Evolutionary conservation across 768 basidiomycete genomes (phyloP), one percentile per base, ranked within the genome.

Genomic region (Boletus fagicola): DNA sequence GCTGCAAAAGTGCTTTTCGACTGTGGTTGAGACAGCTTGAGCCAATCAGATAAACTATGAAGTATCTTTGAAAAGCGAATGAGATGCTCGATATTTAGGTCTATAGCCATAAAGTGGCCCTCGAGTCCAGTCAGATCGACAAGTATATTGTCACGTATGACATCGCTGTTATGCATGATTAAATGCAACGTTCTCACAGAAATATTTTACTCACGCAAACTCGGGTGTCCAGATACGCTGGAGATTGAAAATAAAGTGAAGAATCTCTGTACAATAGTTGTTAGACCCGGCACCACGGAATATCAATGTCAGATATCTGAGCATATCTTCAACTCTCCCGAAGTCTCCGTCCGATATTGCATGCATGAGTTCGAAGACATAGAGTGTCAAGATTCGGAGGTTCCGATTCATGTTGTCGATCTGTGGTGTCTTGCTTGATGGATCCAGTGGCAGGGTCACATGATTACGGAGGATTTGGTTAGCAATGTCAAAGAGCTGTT

Each of bases 1-100:
- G 31, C 11, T 31, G 31, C 31, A 31, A 31, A 12, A 11, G 10
- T 2, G 31, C 31, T 31, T 11, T 31, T 11, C 11, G 2, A 31
- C 11, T 11, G 11, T 11, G 31, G 31, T 12, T 12, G 31, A 31
- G 31, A 31, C 11, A 31, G 3, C 11, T 31, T 31, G 31, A 11
- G 11, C 31, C 31, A 31, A 31, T 12, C 0, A 31, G 31, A 31
- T 12, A 12, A 31, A 31, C 31, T 12, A 31, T 12, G 11, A 31
- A 8, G 12, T 35, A 72, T 71, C 72, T 75, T 77, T 0, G 75
- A 43, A 53, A 72, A 67, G 0, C 66, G 47, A 43, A 77, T 75
- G 0, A 69, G 44, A 56, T 78, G 76, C 38, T 77, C 71, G 1
- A 77, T 75, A 48, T 78, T 77, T 2, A 73, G 10, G 42, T 77